A percentile compares a stretch with the other conserved stretches of the same genome.
Conservation (phyloP, 352 stramenopile species). For the Peronospora farinosa region DNA sequence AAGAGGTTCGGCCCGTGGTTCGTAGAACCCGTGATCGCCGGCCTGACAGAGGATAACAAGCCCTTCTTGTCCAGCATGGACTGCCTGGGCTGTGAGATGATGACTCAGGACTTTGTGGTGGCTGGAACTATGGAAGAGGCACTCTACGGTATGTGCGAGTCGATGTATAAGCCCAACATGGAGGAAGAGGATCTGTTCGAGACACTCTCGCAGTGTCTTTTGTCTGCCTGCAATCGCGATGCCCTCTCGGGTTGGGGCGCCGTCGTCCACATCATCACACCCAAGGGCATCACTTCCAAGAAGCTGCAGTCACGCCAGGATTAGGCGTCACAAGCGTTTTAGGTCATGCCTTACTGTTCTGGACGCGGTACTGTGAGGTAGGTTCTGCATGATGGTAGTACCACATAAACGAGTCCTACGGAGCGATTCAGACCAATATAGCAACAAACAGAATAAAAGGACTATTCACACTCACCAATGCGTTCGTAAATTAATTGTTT, state of each 20-base stretch:
- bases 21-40: slow-evolving; percentile 96
- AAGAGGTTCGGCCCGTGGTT: slow-evolving; percentile 99
- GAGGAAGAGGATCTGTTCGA: slow-evolving; percentile 96
- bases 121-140: slow-evolving; percentile 95
- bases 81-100: slow-evolving; percentile 93
- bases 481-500: no score
- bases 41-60: slow-evolving; percentile 91
- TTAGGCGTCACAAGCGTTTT: slow-evolving; percentile 28
- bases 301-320: slow-evolving; percentile 79
- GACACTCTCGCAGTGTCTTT: slow-evolving; percentile 95
- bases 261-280: slow-evolving; percentile 97
- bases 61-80: slow-evolving; percentile 98
- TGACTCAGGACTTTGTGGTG: slow-evolving; percentile 97
- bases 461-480: no score
- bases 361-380: neutral
- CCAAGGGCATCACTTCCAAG: slow-evolving; percentile 77
- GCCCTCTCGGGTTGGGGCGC: slow-evolving; percentile 96
- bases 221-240: slow-evolving; percentile 97
- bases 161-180: slow-evolving; percentile 95
- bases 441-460: neutral
- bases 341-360: slow-evolving; percentile 11
- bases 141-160: slow-evolving; percentile 98
- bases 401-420: slow-evolving; percentile 1
- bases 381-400: neutral
- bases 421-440: slow-evolving; percentile 3